phyloP scores from a whole-genome alignment of 352 stramenopile species.

The Pythium aphanidermatum region DNA sequence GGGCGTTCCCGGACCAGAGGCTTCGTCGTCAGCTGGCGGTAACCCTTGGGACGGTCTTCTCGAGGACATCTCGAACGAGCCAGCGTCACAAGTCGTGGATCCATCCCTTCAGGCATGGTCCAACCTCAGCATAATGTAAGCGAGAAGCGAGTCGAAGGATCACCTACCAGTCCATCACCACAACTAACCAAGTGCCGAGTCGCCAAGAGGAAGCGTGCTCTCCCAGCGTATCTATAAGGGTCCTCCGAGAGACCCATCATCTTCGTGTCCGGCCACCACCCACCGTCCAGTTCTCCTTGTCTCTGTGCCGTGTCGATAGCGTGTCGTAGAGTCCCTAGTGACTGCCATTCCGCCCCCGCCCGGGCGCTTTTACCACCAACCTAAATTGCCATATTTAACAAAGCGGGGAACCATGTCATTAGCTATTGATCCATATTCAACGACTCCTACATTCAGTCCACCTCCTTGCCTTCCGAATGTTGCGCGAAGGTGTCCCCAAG shows the following conservation, averaged over 20 bases:
- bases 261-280: conserved; percentile 1
- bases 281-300: not conserved
- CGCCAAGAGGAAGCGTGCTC: conserved; percentile 18
- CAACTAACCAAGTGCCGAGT: too few relatives aligned
- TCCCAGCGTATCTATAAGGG: not conserved
- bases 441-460: conserved; percentile 3
- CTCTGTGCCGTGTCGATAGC: not conserved
- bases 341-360: conserved; percentile 1
- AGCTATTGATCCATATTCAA: too few relatives aligned
- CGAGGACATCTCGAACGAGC: conserved; percentile 57
- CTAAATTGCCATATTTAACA: conserved; percentile 8
- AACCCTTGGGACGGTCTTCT: conserved; percentile 69
- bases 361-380: not conserved
- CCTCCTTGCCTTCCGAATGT: conserved; percentile 15
- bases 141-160: conserved; percentile 1
- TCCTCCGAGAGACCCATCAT: too few relatives aligned
- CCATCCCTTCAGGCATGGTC: conserved; percentile 59
- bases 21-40: not conserved
- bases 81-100: conserved; percentile 34
- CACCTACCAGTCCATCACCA: not conserved
- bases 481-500: too few relatives aligned
- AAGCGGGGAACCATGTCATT: too few relatives aligned
- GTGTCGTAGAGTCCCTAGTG: conserved; percentile 4
- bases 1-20: not conserved
- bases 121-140: conserved; percentile 71